Evolutionary conservation across 306 rosid species (phyloP).

Genomic region (Citrullus colocynthis): DNA sequence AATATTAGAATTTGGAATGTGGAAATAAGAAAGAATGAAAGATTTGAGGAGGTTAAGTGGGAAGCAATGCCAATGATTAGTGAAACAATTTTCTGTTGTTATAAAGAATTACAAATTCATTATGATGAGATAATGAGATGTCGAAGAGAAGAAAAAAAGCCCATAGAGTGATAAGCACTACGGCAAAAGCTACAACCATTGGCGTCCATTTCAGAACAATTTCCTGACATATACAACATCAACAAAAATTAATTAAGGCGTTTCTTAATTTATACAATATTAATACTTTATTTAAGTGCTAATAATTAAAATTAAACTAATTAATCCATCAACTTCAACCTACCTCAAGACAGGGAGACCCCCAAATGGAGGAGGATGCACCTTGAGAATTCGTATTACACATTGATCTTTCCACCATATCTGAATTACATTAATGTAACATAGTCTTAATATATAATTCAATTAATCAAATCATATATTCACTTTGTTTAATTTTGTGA

Average conservation of each 20-base stretch:
- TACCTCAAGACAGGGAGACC: neutral
- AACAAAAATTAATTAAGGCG: too few species aligned
- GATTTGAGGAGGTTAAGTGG: too few species aligned
- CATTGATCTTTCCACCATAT: neutral
- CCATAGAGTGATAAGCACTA: neutral
- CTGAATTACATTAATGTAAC: neutral
- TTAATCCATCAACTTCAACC: too few species aligned
- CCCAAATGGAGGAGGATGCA: neutral
- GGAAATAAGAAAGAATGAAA: too few species aligned
- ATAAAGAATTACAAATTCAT: conserved; percentile 1
- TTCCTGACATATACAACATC: neutral
- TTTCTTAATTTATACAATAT: too few species aligned
- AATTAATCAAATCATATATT: too few species aligned
- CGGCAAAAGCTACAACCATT: neutral
- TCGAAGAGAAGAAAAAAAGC: neutral
- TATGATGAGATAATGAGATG: conserved; percentile 1
- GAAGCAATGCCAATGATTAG: neutral
- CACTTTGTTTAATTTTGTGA: too few species aligned
- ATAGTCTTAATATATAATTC: neutral
- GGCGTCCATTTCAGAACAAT: neutral
- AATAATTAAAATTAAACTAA: too few species aligned
- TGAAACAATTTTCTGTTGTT: neutral
- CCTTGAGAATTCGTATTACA: neutral
- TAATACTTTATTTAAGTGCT: too few species aligned
- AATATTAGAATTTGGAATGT: too few species aligned